Evolutionary conservation across 139 green algal genomes (phyloP).

Genomic region (Ettlia oleoabundans): DNA sequence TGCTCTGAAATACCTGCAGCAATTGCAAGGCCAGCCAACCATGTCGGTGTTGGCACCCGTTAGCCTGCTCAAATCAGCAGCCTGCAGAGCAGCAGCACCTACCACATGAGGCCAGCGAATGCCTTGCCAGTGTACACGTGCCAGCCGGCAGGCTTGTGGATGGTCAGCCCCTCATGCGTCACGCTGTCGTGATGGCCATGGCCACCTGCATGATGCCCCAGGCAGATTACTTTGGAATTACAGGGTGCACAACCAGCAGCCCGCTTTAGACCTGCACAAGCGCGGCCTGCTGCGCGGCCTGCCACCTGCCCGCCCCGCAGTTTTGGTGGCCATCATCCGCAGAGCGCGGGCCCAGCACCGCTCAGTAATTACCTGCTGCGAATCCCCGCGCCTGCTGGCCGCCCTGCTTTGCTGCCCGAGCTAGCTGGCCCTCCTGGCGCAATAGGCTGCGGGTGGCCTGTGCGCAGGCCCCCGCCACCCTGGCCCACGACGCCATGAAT

Average conservation of each 20-base stretch:
- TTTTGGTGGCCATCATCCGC: not conserved
- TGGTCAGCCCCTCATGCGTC: conserved; percentile 69
- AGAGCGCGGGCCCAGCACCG: too few relatives aligned
- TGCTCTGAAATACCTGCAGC: too few relatives aligned
- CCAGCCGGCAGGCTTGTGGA: conserved; percentile 65
- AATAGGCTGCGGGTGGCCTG: not conserved
- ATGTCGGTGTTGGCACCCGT: not conserved
- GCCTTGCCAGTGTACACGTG: conserved; percentile 56
- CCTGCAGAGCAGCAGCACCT: too few relatives aligned
- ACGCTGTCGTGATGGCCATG: conserved; percentile 47
- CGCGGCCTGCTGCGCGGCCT: too few relatives aligned
- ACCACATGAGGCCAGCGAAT: conserved; percentile 78
- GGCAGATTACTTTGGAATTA: too few relatives aligned
- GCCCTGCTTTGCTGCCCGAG: conserved; percentile 1
- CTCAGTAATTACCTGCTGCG: conserved; percentile 29
- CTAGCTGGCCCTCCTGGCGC: conserved; percentile 3
- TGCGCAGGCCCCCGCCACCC: not conserved
- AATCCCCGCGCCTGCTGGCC: conserved; percentile 31
- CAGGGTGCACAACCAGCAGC: too few relatives aligned
- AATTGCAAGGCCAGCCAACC: too few relatives aligned
- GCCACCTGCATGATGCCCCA: not conserved
- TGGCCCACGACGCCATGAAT: conserved; percentile 8
- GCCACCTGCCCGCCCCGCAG: not conserved
- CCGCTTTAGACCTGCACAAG: too few relatives aligned
- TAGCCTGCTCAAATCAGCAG: not conserved